Conservation (phyloP, 2,329 filamentous ascomycete genomes). For the Cladosporium sp. region DNA sequence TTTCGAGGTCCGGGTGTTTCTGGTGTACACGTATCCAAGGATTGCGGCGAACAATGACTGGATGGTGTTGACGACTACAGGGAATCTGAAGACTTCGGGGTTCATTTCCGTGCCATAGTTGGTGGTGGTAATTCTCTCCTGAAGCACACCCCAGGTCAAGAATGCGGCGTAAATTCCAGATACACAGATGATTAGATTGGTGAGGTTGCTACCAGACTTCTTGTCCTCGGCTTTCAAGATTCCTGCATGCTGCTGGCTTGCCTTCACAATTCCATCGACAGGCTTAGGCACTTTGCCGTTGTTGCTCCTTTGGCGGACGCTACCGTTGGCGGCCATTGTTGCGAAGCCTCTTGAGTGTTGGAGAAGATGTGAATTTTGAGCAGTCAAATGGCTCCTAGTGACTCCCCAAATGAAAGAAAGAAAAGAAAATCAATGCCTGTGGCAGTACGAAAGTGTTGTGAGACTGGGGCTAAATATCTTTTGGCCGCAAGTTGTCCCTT, state of each 20-base stretch:
- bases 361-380: not conserved
- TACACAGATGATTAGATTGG: slow-evolving; percentile 83
- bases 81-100: slow-evolving; percentile 81
- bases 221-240: slow-evolving; percentile 23
- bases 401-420: not conserved
- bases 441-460: not conserved
- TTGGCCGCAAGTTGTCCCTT: slow-evolving; percentile 12
- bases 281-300: slow-evolving; percentile 28
- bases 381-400: not conserved
- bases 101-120: slow-evolving; percentile 65
- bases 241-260: slow-evolving; percentile 30
- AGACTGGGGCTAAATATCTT: not conserved
- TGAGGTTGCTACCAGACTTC: slow-evolving; percentile 25
- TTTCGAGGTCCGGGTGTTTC: slow-evolving; percentile 52
- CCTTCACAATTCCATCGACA: slow-evolving; percentile 24
- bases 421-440: not conserved
- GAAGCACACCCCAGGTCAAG: slow-evolving; percentile 97
- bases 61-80: slow-evolving; percentile 93
- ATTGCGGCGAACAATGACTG: slow-evolving; percentile 86
- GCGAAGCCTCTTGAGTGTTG: not conserved
- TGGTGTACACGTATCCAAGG: slow-evolving; percentile 79
- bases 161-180: slow-evolving; percentile 95
- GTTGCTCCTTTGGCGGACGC: slow-evolving; percentile 27
- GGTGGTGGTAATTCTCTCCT: slow-evolving; percentile 96
- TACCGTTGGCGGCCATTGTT: slow-evolving; percentile 27